A percentile compares a stretch with the other conserved stretches of the same genome.
phyloP scores from a whole-genome alignment of 2,329 filamentous ascomycete species.

The Calonectria leucothoes region DNA sequence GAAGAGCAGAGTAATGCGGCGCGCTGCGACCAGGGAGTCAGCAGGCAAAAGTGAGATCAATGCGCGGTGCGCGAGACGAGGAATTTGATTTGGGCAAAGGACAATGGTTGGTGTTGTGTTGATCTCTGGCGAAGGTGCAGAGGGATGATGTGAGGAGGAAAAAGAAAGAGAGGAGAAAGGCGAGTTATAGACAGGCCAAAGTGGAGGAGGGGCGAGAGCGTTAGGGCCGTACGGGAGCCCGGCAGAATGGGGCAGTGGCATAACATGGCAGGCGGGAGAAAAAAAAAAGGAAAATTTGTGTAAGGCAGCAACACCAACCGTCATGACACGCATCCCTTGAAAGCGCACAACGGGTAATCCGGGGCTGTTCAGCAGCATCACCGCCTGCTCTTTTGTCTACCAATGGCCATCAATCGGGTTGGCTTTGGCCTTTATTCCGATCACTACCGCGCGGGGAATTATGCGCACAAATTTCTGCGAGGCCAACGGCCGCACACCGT shows the following conservation, averaged over 20 bases:
- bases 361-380: background rate
- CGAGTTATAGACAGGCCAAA: slow-evolving; percentile 31
- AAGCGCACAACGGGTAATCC: background rate
- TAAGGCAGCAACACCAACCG: slow-evolving; percentile 11
- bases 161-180: slow-evolving; percentile 31
- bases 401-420: background rate
- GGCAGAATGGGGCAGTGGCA: slow-evolving; percentile 41
- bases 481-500: background rate
- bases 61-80: slow-evolving; percentile 36
- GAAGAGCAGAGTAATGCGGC: slow-evolving; percentile 27
- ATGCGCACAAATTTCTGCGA: background rate
- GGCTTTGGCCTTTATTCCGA: background rate
- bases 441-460: background rate
- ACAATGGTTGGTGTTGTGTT: slow-evolving; percentile 24
- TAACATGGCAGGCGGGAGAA: slow-evolving; percentile 2
- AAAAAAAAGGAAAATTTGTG: background rate
- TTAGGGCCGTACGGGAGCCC: slow-evolving; percentile 43
- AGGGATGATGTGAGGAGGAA: slow-evolving; percentile 35
- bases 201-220: slow-evolving; percentile 34
- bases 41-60: slow-evolving; percentile 34
- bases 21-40: slow-evolving; percentile 45
- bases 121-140: slow-evolving; percentile 41
- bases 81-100: slow-evolving; percentile 13
- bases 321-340: background rate
- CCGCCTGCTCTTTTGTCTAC: background rate